phyloP scores from a whole-genome alignment of 768 basidiomycete genomes.

The Scleroderma citrinum region DNA sequence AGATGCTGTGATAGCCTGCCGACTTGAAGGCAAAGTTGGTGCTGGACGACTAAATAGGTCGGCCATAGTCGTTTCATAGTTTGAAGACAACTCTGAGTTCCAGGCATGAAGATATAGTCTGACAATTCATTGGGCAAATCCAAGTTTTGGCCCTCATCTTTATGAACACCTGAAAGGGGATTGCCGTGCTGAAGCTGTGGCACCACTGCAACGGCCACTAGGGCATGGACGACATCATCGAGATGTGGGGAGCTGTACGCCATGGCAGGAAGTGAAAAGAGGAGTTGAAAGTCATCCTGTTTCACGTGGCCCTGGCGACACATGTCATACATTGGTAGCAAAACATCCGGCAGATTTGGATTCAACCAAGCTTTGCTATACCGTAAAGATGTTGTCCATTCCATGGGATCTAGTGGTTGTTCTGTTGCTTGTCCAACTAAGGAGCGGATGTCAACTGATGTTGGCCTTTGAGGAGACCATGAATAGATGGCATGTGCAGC shows the following conservation, averaged over 20 bases:
- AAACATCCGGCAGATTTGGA: slow-evolving; percentile 9
- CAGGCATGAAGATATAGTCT: not conserved
- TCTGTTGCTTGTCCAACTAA: not conserved
- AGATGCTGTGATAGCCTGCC: not conserved
- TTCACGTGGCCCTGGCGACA: slow-evolving; percentile 5
- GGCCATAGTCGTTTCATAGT: not conserved
- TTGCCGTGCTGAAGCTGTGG: slow-evolving; percentile 1
- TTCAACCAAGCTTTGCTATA: slow-evolving; percentile 15
- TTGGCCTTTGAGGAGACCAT: not conserved
- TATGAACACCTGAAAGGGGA: slow-evolving; percentile 7
- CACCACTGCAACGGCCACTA: slow-evolving; percentile 22
- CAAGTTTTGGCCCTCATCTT: not conserved
- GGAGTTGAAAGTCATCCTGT: slow-evolving; percentile 11
- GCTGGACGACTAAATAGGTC: not conserved
- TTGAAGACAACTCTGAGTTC: not conserved
- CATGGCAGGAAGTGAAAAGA: slow-evolving; percentile 21
- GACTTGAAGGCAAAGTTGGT: not conserved
- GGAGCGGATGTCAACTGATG: not conserved
- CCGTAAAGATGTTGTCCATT: not conserved
- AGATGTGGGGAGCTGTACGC: slow-evolving; percentile 15
- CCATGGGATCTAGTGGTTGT: not conserved
- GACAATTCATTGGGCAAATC: not conserved
- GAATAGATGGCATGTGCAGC: not conserved
- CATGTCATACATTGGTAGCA: slow-evolving; percentile 18
- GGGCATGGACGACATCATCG: slow-evolving; percentile 12